Conservation (phyloP, 371 early-diverging fungal genomes). For the Basidiobolus meristosporus region DNA sequence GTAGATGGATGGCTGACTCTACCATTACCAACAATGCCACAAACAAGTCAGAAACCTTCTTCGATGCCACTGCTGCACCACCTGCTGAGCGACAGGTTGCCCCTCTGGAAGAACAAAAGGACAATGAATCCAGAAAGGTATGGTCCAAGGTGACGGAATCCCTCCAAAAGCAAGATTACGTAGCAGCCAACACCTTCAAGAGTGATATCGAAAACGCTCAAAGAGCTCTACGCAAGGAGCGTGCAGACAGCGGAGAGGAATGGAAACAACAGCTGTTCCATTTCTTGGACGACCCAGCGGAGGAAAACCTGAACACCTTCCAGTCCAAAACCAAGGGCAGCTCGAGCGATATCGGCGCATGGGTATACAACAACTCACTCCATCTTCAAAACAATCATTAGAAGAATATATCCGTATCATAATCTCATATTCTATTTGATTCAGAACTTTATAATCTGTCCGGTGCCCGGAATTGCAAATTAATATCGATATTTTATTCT, state of each 20-base stretch:
- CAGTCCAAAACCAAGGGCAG: too few relatives aligned
- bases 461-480: too few relatives aligned
- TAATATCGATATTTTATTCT: too few relatives aligned
- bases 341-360: neutral
- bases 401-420: too few relatives aligned
- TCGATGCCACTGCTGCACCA: slow-evolving; percentile 7
- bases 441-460: too few relatives aligned
- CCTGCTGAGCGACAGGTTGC: slow-evolving; percentile 17
- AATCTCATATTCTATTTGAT: too few relatives aligned
- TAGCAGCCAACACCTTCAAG: slow-evolving; percentile 44
- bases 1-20: slow-evolving; percentile 3
- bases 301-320: neutral
- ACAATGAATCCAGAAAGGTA: slow-evolving; percentile 45
- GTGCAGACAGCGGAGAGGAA: slow-evolving; percentile 26
- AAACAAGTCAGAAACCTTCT: neutral
- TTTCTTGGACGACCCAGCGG: slow-evolving; percentile 17
- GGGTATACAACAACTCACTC: slow-evolving; percentile 2
- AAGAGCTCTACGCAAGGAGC: slow-evolving; percentile 40
- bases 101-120: slow-evolving; percentile 31
- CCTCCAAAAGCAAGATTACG: slow-evolving; percentile 37
- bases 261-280: slow-evolving; percentile 33
- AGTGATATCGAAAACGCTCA: slow-evolving; percentile 52
- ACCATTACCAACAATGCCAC: neutral
- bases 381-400: too few relatives aligned
- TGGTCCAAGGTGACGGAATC: slow-evolving; percentile 56